Conservation (phyloP, 208 protist genomes). For the Zelonia costaricensis region DNA sequence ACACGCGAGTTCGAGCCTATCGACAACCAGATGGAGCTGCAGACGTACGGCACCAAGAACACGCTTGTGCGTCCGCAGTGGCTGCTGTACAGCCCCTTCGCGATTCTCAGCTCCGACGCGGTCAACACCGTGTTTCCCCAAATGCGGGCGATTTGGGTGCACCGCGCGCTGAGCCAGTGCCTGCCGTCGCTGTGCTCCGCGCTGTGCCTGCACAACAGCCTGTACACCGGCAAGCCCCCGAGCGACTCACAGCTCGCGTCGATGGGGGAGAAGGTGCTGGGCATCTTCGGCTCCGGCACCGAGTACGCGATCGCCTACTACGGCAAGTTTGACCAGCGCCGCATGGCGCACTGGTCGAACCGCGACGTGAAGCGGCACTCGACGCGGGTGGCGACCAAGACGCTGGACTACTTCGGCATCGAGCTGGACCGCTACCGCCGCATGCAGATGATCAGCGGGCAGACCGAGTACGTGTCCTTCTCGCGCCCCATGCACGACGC, state of each 20-base stretch:
- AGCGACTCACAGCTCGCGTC: constrained; percentile 79
- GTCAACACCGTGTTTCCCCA: constrained; percentile 76
- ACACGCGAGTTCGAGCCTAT: constrained; percentile 70
- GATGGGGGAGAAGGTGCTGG: constrained; percentile 87
- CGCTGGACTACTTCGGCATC: constrained; percentile 83
- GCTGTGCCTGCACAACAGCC: constrained; percentile 80
- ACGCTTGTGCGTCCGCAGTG: constrained; percentile 59
- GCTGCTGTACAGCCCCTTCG: constrained; percentile 87
- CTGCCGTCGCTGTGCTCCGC: constrained; percentile 87
- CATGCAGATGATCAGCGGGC: constrained; percentile 87
- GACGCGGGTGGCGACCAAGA: constrained; percentile 80
- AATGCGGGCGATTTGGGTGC: constrained; percentile 82
- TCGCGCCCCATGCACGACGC: constrained; percentile 83
- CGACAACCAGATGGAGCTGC: constrained; percentile 79
- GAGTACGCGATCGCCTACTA: constrained; percentile 87
- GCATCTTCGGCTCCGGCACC: constrained; percentile 87
- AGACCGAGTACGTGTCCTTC: constrained; percentile 80
- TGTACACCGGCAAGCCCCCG: constrained; percentile 89
- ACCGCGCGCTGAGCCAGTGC: constrained; percentile 85
- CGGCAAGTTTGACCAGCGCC: constrained; percentile 70
- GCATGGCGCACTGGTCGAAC: constrained; percentile 91
- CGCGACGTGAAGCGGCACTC: constrained; percentile 85
- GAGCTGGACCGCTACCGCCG: constrained; percentile 86
- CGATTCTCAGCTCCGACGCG: constrained; percentile 69
- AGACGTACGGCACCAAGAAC: constrained; percentile 80